Conservation (phyloP, 768 basidiomycete genomes). For the Lactarius quietus region DNA sequence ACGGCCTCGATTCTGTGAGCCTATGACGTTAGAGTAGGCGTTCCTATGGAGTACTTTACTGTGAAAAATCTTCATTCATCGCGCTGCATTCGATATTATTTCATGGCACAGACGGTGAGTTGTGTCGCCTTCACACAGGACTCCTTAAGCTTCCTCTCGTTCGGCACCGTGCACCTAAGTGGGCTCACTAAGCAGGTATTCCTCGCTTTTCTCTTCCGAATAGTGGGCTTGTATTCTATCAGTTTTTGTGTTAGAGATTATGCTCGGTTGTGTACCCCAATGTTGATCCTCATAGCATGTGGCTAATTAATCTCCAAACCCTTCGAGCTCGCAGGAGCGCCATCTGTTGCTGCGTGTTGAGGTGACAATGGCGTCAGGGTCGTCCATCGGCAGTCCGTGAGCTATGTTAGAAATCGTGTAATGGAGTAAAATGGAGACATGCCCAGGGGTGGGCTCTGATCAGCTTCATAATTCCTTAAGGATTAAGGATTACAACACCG, state of each 20-base stretch:
- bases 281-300: background rate
- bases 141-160: background rate
- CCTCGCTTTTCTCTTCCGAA: background rate
- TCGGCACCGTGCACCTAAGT: background rate
- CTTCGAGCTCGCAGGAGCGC: background rate
- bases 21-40: too few species aligned
- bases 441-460: background rate
- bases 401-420: background rate
- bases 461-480: background rate
- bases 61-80: too few species aligned
- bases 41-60: background rate
- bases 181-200: background rate
- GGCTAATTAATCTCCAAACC: background rate
- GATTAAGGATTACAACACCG: too few species aligned
- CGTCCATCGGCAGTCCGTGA: too few species aligned
- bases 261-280: background rate
- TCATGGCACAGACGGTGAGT: background rate
- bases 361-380: background rate
- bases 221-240: background rate
- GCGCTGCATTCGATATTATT: background rate
- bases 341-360: background rate
- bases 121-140: background rate
- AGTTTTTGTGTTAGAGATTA: background rate
- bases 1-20: too few species aligned
- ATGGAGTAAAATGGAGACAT: background rate